These are phyloP conservation scores for Carpinus viminea DNA, from an alignment of 306 rosid species.

Conservation along the genomic window DNA sequence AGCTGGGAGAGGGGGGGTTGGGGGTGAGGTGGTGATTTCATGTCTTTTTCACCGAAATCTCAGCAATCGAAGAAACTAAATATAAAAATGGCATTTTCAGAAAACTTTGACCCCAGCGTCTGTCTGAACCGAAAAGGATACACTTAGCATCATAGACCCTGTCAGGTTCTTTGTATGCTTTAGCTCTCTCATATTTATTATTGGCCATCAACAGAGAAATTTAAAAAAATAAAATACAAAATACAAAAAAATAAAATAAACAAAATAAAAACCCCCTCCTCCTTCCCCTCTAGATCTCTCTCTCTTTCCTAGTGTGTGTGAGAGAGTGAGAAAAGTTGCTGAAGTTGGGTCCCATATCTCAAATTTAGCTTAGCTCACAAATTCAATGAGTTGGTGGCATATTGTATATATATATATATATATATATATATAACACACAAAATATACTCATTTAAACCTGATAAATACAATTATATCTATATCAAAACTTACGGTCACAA, in stretches of 20 bases:
- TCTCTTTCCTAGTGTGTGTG: not conserved
- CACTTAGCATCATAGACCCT: constrained; percentile 48
- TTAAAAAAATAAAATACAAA: not conserved
- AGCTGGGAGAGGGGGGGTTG: no score
- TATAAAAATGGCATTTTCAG: constrained; percentile 34
- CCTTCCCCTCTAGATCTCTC: not conserved
- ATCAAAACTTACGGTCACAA: no score
- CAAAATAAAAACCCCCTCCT: no score
- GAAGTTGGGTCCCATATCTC: constrained; percentile 44
- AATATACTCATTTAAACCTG: no score
- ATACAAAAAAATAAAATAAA: no score
- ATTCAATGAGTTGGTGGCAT: constrained; percentile 61
- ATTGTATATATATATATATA: no score
- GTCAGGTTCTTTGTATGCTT: constrained; percentile 70
- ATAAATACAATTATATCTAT: no score
- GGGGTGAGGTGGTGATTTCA: constrained; percentile 23
- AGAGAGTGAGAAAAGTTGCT: constrained; percentile 20
- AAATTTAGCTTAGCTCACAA: constrained; percentile 54
- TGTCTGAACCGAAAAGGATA: constrained; percentile 53
- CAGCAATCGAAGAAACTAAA: constrained; percentile 43
- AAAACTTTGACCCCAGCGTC: constrained; percentile 58
- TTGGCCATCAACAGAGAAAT: constrained; percentile 15
- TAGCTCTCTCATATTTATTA: constrained; percentile 25
- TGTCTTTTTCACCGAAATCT: constrained; percentile 80
- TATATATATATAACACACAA: no score